Evolutionary conservation across 169 alveolate species (phyloP).

Genomic region (Cryptosporidium xiaoi): DNA sequence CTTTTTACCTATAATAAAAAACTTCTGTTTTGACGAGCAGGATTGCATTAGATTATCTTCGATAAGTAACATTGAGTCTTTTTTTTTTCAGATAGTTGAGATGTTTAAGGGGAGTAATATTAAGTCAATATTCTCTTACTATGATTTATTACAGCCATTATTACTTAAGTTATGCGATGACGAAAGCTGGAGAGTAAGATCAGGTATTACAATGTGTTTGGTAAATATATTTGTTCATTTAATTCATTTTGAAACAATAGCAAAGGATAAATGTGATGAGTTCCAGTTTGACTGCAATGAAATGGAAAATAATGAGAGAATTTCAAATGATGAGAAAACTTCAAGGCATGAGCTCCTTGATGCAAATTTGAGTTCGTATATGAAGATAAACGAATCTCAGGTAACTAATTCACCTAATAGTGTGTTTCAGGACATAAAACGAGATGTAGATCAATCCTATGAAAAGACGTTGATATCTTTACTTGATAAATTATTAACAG

Average conservation of each 20-base stretch:
- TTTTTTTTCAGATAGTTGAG: slow-evolving; percentile 19
- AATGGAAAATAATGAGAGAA: slow-evolving; percentile 3
- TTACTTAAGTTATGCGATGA: slow-evolving; percentile 32
- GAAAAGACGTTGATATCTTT: neutral
- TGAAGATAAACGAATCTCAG: too few relatives aligned
- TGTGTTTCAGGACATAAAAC: neutral
- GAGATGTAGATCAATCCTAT: neutral
- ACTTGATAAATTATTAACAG: slow-evolving; percentile 14
- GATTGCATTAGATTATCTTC: slow-evolving; percentile 50
- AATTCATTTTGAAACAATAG: neutral
- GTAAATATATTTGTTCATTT: slow-evolving; percentile 17
- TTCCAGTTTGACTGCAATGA: neutral
- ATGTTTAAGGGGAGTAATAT: neutral
- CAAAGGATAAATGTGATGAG: neutral
- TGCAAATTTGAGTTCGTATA: too few relatives aligned
- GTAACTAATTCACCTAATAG: neutral
- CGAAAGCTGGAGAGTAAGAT: slow-evolving; percentile 57
- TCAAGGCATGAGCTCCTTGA: neutral
- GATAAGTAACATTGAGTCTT: slow-evolving; percentile 30
- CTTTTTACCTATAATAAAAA: slow-evolving; percentile 38
- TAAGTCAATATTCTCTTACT: neutral
- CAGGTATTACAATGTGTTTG: slow-evolving; percentile 17
- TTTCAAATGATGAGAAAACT: neutral
- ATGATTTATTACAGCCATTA: slow-evolving; percentile 33
- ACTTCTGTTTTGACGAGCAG: slow-evolving; percentile 65